A percentile compares a stretch with the other conserved stretches of the same genome.
phyloP scores from a whole-genome alignment of 805 yeast species.

The Metschnikowia cerradonensis region DNA sequence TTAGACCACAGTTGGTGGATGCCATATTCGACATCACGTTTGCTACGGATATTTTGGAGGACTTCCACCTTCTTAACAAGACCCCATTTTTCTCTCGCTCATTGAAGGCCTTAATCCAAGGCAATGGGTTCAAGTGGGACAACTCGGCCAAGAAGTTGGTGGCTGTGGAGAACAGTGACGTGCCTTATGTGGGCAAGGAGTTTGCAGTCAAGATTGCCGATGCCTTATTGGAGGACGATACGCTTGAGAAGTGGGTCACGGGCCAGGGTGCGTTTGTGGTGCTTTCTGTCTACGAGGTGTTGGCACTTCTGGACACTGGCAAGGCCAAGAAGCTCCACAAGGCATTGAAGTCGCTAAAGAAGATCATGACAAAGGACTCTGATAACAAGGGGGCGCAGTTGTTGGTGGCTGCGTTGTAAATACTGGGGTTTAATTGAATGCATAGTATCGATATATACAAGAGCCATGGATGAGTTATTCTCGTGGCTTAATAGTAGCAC shows the following conservation, averaged over 20 bases:
- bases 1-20: slow-evolving; percentile 48
- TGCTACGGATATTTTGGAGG: slow-evolving; percentile 64
- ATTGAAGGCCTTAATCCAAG: slow-evolving; percentile 73
- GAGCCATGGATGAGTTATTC: slow-evolving; percentile 10
- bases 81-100: slow-evolving; percentile 70
- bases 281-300: slow-evolving; percentile 71
- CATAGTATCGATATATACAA: neutral
- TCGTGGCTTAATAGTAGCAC: slow-evolving; percentile 38
- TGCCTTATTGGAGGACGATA: slow-evolving; percentile 46
- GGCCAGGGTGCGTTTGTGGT: slow-evolving; percentile 74
- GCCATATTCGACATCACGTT: slow-evolving; percentile 52
- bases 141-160: slow-evolving; percentile 42
- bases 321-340: slow-evolving; percentile 48
- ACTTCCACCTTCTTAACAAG: slow-evolving; percentile 62
- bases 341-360: slow-evolving; percentile 49
- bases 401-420: slow-evolving; percentile 24
- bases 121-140: slow-evolving; percentile 76
- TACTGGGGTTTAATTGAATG: slow-evolving; percentile 1
- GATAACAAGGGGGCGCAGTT: slow-evolving; percentile 62
- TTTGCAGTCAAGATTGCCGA: slow-evolving; percentile 55
- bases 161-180: slow-evolving; percentile 28
- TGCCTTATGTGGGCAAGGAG: slow-evolving; percentile 50
- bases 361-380: slow-evolving; percentile 39
- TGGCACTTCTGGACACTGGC: slow-evolving; percentile 37
- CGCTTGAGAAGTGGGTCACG: slow-evolving; percentile 57